phyloP scores from a whole-genome alignment of 768 basidiomycete genomes.

The Cystofilobasidium capitatum region DNA sequence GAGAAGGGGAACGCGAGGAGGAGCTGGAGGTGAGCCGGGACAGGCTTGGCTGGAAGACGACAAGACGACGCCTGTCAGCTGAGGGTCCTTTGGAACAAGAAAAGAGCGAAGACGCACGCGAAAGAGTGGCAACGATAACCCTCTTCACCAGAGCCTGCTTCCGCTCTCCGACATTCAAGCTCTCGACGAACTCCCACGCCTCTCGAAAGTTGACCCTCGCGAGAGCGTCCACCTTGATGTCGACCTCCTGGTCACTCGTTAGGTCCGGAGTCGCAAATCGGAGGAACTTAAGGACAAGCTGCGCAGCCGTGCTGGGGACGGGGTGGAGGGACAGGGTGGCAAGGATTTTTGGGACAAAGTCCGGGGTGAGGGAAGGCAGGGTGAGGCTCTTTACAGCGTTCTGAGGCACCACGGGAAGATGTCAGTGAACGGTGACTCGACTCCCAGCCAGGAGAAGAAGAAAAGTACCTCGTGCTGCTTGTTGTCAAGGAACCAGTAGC shows the following conservation, averaged over 20 bases:
- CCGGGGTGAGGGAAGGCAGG: conserved; percentile 62
- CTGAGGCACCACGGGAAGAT: conserved; percentile 39
- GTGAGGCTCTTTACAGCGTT: conserved; percentile 62
- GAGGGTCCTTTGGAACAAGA: background rate
- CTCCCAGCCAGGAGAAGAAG: conserved; percentile 2
- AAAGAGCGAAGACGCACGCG: conserved; percentile 11
- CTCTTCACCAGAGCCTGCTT: conserved; percentile 9
- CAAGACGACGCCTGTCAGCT: conserved; percentile 48
- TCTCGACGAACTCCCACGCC: conserved; percentile 66
- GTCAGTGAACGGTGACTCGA: no score
- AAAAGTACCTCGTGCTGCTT: conserved; percentile 55
- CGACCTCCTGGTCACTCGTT: conserved; percentile 59
- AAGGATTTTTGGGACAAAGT: conserved; percentile 68
- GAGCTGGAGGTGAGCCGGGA: conserved; percentile 50
- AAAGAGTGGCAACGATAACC: conserved; percentile 7
- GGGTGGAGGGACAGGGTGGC: conserved; percentile 53
- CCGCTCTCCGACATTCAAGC: conserved; percentile 42
- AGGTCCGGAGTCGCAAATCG: conserved; percentile 64
- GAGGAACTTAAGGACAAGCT: conserved; percentile 62
- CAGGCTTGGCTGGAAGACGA: conserved; percentile 49
- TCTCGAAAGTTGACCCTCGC: conserved; percentile 56
- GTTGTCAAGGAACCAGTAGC: conserved; percentile 73
- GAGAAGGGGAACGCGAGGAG: conserved; percentile 60
- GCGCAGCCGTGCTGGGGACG: conserved; percentile 44
- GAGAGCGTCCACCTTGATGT: conserved; percentile 59